These are phyloP conservation scores for Lentinula aciculospora DNA, from an alignment of 768 basidiomycete genomes.

Conservation along the genomic window DNA sequence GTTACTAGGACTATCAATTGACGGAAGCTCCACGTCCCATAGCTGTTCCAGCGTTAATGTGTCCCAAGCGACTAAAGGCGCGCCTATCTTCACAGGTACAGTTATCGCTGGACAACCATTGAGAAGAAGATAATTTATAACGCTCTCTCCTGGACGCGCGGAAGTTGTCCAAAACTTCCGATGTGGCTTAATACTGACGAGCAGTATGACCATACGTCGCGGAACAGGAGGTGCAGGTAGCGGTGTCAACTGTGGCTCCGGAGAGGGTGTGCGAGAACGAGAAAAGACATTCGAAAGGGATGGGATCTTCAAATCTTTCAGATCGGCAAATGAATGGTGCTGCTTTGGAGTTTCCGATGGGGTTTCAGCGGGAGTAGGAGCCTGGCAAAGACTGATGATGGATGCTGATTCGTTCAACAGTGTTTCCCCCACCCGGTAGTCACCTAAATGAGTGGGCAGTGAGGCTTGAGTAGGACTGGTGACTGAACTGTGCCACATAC, in stretches of 20 bases:
- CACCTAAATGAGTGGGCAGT: constrained; percentile 32
- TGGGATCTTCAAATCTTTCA: constrained; percentile 20
- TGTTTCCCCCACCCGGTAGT: constrained; percentile 54
- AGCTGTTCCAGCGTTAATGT: constrained; percentile 50
- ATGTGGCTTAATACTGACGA: constrained; percentile 59
- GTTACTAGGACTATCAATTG: constrained; percentile 21
- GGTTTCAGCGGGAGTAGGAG: constrained; percentile 16
- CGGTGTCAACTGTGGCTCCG: constrained; percentile 37
- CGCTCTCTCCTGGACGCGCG: constrained; percentile 55
- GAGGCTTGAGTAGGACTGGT: background rate
- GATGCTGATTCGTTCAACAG: constrained; percentile 51
- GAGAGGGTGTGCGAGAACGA: constrained; percentile 47
- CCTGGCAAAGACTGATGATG: constrained; percentile 40
- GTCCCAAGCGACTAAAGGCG: constrained; percentile 64
- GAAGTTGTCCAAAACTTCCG: constrained; percentile 53
- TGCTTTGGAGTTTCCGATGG: background rate
- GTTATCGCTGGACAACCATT: constrained; percentile 59
- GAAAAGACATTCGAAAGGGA: constrained; percentile 37
- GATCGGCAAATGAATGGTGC: background rate
- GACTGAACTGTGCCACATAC: constrained; percentile 20
- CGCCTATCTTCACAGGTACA: constrained; percentile 52
- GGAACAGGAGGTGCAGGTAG: constrained; percentile 37
- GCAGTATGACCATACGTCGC: constrained; percentile 50
- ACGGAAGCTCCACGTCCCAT: constrained; percentile 44
- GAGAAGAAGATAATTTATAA: constrained; percentile 55